Evolutionary conservation across 441 rosid species (phyloP).

Genomic region (Pelargonium fulgidum): DNA sequence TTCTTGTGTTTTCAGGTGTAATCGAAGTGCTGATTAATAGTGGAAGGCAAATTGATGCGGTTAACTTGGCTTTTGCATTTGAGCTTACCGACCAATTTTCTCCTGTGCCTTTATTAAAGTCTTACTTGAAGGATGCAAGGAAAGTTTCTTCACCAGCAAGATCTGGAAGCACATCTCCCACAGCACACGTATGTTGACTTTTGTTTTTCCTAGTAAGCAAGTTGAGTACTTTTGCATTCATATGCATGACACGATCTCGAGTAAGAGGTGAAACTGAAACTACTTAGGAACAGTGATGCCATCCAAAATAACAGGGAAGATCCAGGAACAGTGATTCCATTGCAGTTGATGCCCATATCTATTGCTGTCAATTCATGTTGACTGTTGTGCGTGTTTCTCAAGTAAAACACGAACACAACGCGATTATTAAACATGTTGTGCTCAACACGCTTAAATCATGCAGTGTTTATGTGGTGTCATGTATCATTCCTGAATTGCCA

Average conservation of each 20-base stretch:
- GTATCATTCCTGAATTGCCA: too few relatives aligned
- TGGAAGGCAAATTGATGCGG: slow-evolving; percentile 96
- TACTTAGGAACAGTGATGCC: too few relatives aligned
- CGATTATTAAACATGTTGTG: too few relatives aligned
- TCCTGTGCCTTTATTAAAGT: slow-evolving; percentile 66
- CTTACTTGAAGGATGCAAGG: slow-evolving; percentile 76
- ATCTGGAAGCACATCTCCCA: slow-evolving; percentile 53
- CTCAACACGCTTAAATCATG: too few relatives aligned
- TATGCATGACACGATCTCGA: background rate
- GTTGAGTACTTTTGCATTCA: background rate
- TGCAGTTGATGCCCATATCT: background rate
- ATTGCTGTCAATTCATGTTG: background rate
- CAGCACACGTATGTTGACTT: slow-evolving; percentile 43
- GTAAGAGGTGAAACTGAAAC: too few relatives aligned
- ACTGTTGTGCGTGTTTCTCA: too few relatives aligned
- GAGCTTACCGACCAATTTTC: slow-evolving; percentile 69
- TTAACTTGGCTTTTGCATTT: slow-evolving; percentile 94
- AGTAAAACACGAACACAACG: too few relatives aligned
- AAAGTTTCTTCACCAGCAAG: slow-evolving; percentile 55
- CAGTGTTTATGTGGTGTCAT: too few relatives aligned
- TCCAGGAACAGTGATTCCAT: background rate
- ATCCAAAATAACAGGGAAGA: too few relatives aligned
- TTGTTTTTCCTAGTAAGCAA: background rate
- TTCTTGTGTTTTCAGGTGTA: slow-evolving; percentile 49
- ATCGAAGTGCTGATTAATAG: slow-evolving; percentile 64